Percentiles rank a stretch among this genome's conserved stretches.
phyloP scores from a whole-genome alignment of 2,329 filamentous ascomycete genomes.

The Dendrostoma leiphaemia region DNA sequence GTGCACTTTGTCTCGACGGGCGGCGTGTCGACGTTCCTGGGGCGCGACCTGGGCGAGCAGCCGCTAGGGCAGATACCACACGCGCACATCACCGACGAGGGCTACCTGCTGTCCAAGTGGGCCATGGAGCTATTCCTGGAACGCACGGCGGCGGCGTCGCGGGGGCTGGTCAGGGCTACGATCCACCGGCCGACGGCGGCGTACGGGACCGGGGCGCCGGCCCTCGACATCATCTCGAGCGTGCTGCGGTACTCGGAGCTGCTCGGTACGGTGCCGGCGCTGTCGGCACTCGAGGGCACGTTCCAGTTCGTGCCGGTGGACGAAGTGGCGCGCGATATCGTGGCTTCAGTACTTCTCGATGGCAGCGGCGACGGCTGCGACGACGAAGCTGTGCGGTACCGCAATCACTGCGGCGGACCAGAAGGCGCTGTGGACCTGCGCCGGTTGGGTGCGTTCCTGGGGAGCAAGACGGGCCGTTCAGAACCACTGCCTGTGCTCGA shows the following conservation, averaged over 20 bases:
- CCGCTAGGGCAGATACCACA: no score
- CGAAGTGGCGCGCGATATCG: not conserved
- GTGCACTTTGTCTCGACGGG: not conserved
- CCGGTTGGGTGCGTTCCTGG: no score
- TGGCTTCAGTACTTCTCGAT: no score
- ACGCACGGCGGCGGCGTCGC: not conserved
- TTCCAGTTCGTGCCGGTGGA: not conserved
- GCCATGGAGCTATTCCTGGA: constrained; percentile 31
- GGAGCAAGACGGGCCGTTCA: no score
- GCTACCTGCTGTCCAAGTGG: constrained; percentile 33
- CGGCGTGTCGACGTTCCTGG: not conserved
- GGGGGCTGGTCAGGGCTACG: not conserved
- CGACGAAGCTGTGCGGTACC: no score
- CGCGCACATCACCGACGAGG: no score
- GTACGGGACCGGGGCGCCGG: not conserved
- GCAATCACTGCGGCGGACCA: no score
- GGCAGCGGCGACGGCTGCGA: no score
- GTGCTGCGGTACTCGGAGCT: not conserved
- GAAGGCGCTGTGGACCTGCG: no score
- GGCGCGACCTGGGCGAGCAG: no score
- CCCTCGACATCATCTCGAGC: not conserved
- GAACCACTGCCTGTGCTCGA: no score
- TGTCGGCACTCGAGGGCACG: not conserved
- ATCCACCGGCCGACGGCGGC: not conserved
- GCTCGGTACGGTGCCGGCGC: not conserved